Percentiles rank a stretch among this genome's conserved stretches.
These are phyloP conservation scores for Furculomyces boomerangus DNA, from an alignment of 371 early-diverging fungal species.

Conservation along the genomic window DNA sequence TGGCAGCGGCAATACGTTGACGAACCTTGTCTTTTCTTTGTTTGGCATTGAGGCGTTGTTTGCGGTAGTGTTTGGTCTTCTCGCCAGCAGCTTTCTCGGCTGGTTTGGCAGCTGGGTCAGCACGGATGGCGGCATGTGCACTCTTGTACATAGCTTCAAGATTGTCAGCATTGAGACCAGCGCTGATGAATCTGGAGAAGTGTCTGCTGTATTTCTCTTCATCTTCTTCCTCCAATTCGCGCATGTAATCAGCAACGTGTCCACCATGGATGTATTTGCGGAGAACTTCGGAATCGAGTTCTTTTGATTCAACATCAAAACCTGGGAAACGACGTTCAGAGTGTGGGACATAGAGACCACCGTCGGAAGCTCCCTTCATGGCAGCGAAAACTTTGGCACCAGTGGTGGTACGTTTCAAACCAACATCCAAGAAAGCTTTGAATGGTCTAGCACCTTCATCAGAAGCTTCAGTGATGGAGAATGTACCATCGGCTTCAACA, in stretches of 20 bases:
- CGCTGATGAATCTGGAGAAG: slow-evolving; percentile 91
- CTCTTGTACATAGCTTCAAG: slow-evolving; percentile 91
- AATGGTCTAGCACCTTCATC: slow-evolving; percentile 86
- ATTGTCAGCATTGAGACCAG: slow-evolving; percentile 77
- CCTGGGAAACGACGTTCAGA: slow-evolving; percentile 97
- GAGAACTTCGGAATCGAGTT: slow-evolving; percentile 85
- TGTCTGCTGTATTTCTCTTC: slow-evolving; percentile 95
- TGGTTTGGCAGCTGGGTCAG: slow-evolving; percentile 52
- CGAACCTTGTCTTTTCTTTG: slow-evolving; percentile 73
- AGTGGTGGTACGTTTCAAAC: slow-evolving; percentile 97
- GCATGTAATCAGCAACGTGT: slow-evolving; percentile 98
- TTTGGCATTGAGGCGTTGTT: slow-evolving; percentile 63
- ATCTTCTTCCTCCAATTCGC: slow-evolving; percentile 93
- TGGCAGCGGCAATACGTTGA: slow-evolving; percentile 79
- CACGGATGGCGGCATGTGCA: slow-evolving; percentile 92
- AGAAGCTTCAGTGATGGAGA: slow-evolving; percentile 70
- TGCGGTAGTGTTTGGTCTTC: slow-evolving; percentile 35
- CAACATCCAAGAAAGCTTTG: slow-evolving; percentile 99
- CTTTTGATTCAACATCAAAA: slow-evolving; percentile 77
- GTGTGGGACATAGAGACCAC: slow-evolving; percentile 98
- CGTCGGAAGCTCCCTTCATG: slow-evolving; percentile 99
- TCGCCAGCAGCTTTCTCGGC: slow-evolving; percentile 51
- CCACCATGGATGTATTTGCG: slow-evolving; percentile 98
- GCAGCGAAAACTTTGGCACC: slow-evolving; percentile 98
- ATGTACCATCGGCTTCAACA: slow-evolving; percentile 83